Evolutionary conservation across 2,329 filamentous ascomycete genomes (phyloP), one percentile per base, ranked within the genome.

Genomic region (Epicoccum nigrum): DNA sequence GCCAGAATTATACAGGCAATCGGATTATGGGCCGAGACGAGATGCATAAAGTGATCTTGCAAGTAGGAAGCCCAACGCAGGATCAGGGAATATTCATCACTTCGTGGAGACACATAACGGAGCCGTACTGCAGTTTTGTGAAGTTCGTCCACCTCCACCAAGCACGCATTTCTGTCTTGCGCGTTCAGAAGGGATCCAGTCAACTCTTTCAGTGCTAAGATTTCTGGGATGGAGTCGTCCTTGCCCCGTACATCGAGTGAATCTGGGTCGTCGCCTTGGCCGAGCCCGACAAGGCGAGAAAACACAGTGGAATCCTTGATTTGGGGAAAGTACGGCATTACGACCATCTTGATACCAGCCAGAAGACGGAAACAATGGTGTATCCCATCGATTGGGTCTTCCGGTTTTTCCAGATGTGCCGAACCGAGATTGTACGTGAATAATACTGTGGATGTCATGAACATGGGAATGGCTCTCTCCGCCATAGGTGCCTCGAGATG

Each of bases 351-450:
- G 31, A 70, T 63, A 11, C 67, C 67, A 23, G 63, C 61, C 2
- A 67, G 46, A 0, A 70, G 45, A 43, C 65, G 61, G 46, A 70
- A 67, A 45, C 65, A 67, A 32, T 70, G 67, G 19, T 64, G 64
- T 13, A 70, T 52, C 12, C 60, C 59, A 12, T 52, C 49, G 7
- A 70, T 65, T 13, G 67, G 60, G 42, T 70, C 62, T 23, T 68
- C 64, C 20, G 65, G 63, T 23, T 50, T 56, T 38, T 65, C 59
- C 15, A 67, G 37, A 16, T 63, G 63, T n/a, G 61, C 65, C 4
- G 62, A 63, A 8, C 56, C 64, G 30, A 70, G 63, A 42, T 68
- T 64, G 54, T 70, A 70, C 5, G 57, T 64, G 7, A 68, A 49
- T n/a, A 70, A 41, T 1, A 66, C 42, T 7, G 64, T 58, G 2